Conservation (phyloP, 2,329 filamentous ascomycete species). For the Mycosphaerella arachidis region DNA sequence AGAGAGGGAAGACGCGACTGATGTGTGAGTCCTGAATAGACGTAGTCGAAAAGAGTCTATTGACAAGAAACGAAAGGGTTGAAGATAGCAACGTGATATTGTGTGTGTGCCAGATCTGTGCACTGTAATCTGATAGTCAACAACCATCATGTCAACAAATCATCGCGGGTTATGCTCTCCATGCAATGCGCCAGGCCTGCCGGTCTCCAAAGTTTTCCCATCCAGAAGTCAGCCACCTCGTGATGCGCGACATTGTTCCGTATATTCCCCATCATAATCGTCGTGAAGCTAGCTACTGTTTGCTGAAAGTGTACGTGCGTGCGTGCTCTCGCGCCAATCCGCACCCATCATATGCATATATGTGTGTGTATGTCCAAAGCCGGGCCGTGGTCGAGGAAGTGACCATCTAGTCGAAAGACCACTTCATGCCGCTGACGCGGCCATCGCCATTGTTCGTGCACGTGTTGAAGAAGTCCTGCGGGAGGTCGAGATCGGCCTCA, state of each 20-base stretch:
- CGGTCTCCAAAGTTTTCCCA: neutral
- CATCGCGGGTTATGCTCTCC: neutral
- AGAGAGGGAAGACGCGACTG: too few species aligned
- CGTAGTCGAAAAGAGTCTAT: neutral
- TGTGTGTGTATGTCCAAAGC: neutral
- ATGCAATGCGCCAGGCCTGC: conserved; percentile 1
- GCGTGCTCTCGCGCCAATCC: neutral
- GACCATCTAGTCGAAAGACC: conserved; percentile 36
- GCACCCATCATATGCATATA: neutral
- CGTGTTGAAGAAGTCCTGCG: conserved; percentile 37
- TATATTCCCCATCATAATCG: neutral
- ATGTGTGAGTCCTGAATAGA: too few species aligned
- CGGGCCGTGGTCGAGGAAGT: neutral
- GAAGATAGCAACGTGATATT: neutral
- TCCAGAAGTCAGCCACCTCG: neutral
- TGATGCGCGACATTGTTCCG: neutral
- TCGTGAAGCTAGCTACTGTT: neutral
- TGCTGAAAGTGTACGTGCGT: neutral
- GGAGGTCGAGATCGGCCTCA: conserved; percentile 55
- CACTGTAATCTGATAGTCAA: neutral
- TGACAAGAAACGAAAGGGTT: conserved; percentile 5
- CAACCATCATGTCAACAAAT: neutral
- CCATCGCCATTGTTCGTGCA: conserved; percentile 35
- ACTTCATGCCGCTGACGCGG: conserved; percentile 40
- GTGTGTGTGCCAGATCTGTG: neutral